Percentiles rank a stretch among this genome's conserved stretches.
Conservation (phyloP, 164 flowering plant species). For the Aristolochia contorta region DNA sequence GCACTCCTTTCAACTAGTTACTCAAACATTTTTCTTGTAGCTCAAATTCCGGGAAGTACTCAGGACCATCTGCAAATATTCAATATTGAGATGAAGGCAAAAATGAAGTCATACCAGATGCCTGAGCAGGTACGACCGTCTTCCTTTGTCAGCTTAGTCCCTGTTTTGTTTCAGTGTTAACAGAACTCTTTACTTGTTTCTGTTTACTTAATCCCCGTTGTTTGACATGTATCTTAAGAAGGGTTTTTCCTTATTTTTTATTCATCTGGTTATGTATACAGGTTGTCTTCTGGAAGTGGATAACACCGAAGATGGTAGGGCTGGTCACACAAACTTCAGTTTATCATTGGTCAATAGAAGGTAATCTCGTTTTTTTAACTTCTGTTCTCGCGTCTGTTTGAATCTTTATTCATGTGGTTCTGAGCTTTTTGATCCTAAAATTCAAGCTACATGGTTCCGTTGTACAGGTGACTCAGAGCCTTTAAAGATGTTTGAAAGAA, state of each 20-base stretch:
- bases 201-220: too few relatives aligned
- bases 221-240: background rate
- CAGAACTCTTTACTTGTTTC: background rate
- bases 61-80: constrained; percentile 97
- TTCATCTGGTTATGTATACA: constrained; percentile 12
- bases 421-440: background rate
- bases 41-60: constrained; percentile 92
- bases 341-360: constrained; percentile 98
- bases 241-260: background rate
- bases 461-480: constrained; percentile 87
- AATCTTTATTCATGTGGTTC: background rate
- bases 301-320: constrained; percentile 78
- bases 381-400: background rate
- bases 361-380: constrained; percentile 15
- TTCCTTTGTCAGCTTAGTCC: too few relatives aligned
- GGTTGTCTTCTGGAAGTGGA: constrained; percentile 99
- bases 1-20: too few relatives aligned
- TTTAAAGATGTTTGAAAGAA: constrained; percentile 89
- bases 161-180: background rate
- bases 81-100: constrained; percentile 94
- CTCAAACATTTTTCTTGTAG: constrained; percentile 32
- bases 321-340: constrained; percentile 90
- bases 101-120: constrained; percentile 95
- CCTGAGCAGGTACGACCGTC: constrained; percentile 66
- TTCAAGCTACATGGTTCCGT: background rate